phyloP scores from a whole-genome alignment of 106 monocot genomes.

The Dendrobium chrysotoxum region DNA sequence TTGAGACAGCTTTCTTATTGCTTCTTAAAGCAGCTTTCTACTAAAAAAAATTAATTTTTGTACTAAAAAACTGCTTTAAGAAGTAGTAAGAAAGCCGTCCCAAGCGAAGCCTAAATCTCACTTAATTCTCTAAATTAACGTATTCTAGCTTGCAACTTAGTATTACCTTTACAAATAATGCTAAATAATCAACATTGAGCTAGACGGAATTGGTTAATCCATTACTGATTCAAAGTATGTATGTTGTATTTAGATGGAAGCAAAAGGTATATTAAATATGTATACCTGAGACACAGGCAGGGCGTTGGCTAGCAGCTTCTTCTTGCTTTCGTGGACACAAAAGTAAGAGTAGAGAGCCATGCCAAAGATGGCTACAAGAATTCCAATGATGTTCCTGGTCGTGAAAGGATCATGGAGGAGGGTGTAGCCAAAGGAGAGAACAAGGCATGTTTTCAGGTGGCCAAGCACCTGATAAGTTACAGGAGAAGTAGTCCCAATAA shows the following conservation, averaged over 20 bases:
- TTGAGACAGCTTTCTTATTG: too few relatives aligned
- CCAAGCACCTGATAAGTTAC: constrained; percentile 79
- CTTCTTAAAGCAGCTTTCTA: too few relatives aligned
- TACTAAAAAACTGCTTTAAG: too few relatives aligned
- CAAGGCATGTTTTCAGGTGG: constrained; percentile 68
- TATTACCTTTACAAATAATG: too few relatives aligned
- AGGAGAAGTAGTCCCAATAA: constrained; percentile 70
- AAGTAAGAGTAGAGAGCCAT: constrained; percentile 73
- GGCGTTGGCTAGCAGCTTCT: constrained; percentile 13
- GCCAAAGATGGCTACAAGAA: constrained; percentile 57
- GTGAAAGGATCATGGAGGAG: constrained; percentile 67
- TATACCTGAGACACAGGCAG: constrained; percentile 31
- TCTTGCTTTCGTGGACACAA: constrained; percentile 44
- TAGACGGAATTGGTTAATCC: too few relatives aligned
- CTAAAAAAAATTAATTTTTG: too few relatives aligned
- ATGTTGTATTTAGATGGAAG: not conserved
- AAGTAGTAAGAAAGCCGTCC: too few relatives aligned
- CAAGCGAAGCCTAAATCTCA: too few relatives aligned
- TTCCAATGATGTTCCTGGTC: constrained; percentile 47
- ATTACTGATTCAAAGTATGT: not conserved
- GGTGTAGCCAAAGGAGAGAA: constrained; percentile 62
- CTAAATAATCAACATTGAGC: too few relatives aligned
- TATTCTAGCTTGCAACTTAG: too few relatives aligned
- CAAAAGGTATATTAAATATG: too few relatives aligned
- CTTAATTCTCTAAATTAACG: too few relatives aligned